Evolutionary conservation across 768 basidiomycete genomes (phyloP), one percentile per base, ranked within the genome.

Genomic region (Kwoniella sp.): DNA sequence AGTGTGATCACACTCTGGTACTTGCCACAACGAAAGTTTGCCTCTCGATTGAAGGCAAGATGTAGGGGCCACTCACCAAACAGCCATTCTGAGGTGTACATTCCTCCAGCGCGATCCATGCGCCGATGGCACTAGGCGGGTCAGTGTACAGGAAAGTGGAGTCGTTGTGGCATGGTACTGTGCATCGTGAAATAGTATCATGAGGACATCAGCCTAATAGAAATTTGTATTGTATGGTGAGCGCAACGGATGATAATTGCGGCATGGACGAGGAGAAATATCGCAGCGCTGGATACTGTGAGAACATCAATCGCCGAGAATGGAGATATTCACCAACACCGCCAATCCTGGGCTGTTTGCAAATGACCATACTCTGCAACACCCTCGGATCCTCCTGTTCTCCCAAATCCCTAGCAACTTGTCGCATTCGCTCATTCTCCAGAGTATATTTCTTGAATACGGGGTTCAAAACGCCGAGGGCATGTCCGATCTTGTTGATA

Each of bases 61-160:
- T 22, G 46, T 19, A n/a, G 7, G 2, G 25, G 17, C 19, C n/a
- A 70, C 72, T 50, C 33, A 78, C 77, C 17, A 81, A 57, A 64
- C 79, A 79, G 12, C 80, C 80, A 55, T 81, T 81, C 10, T 63
- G 33, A 22, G 73, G 63, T 5, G 92, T 93, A 79, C 93, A 96
- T 63, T 86, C 84, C 78, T 98, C 95, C 37, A 99, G 82, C 0
- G 95, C 91, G 62, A 98, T 90, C 96, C 96, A 99, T 77, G 94
- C 91, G 1, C 96, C 96, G 22, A 98, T 85, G 0, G 96, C 96
- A 9, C 87, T 88, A 0, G 90, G 90, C 12, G 96, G 96, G 44
- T 90, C 83, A 9, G 94, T 96, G 80, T 95, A 97, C 87, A 98
- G 77, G 47, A 81, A 83, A 0, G 80, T 66, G 87, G 92, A 95